Evolutionary conservation across 352 stramenopile genomes (phyloP).

Genomic region (Pythium dissimile): DNA sequence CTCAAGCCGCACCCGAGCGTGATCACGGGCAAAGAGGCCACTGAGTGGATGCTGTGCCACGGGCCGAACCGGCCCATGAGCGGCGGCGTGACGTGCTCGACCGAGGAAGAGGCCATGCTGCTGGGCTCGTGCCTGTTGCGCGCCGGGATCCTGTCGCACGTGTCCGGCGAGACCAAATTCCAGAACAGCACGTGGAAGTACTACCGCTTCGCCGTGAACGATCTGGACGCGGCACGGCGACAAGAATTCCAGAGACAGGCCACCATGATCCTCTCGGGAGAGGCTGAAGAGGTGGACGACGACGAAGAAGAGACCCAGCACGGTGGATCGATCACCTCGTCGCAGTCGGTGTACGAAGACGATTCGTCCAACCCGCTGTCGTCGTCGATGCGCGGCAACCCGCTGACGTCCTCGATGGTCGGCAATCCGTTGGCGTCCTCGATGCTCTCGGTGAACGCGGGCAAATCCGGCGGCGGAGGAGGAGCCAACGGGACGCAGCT

Average conservation of each 20-base stretch:
- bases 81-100: conserved; percentile 82
- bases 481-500: conserved; percentile 7
- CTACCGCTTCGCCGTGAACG: conserved; percentile 82
- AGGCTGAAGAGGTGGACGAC: conserved; percentile 76
- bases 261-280: conserved; percentile 62
- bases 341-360: conserved; percentile 53
- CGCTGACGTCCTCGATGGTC: no score
- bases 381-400: no score
- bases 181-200: conserved; percentile 86
- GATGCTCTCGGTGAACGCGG: conserved; percentile 27
- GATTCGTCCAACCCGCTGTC: conserved; percentile 33
- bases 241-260: conserved; percentile 52
- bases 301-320: conserved; percentile 53
- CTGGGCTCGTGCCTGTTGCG: conserved; percentile 69
- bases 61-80: conserved; percentile 81
- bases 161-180: conserved; percentile 70
- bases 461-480: conserved; percentile 21
- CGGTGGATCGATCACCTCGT: conserved; percentile 51
- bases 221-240: conserved; percentile 51
- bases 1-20: conserved; percentile 77
- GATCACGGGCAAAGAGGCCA: conserved; percentile 75
- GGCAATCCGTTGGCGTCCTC: conserved; percentile 23
- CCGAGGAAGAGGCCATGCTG: conserved; percentile 75
- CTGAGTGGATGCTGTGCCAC: conserved; percentile 86
- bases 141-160: conserved; percentile 64